Evolutionary conservation across 805 yeast species (phyloP).

Genomic region (Isabelozyma rhagii): DNA sequence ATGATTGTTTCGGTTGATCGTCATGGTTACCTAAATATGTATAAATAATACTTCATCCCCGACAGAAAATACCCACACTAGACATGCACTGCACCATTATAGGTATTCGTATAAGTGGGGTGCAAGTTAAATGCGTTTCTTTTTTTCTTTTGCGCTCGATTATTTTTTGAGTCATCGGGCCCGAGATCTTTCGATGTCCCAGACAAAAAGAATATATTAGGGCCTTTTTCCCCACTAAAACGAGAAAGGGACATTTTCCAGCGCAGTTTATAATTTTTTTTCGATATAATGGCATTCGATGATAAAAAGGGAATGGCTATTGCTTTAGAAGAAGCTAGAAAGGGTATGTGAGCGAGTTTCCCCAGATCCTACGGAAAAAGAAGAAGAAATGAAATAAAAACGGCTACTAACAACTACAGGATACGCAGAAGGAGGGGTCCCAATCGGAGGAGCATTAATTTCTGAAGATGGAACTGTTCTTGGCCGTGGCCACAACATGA

Average conservation of each 20-base stretch:
- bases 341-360: conserved; percentile 37
- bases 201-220: not conserved
- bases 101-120: no score
- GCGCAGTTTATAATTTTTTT: no score
- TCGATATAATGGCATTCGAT: conserved; percentile 47
- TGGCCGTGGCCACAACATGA: conserved; percentile 87
- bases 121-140: no score
- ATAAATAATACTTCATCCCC: conserved; percentile 26
- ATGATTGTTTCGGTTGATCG: conserved; percentile 67
- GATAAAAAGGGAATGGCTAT: conserved; percentile 64
- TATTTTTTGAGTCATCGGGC: not conserved
- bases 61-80: no score
- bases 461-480: conserved; percentile 74
- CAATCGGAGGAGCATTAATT: conserved; percentile 77
- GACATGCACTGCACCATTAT: no score
- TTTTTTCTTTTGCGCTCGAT: not conserved
- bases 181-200: not conserved
- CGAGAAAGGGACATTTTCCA: not conserved
- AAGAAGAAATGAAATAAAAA: not conserved
- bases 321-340: conserved; percentile 69
- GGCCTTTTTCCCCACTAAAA: not conserved
- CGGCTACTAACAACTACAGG: conserved; percentile 32
- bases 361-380: not conserved
- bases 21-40: conserved; percentile 62
- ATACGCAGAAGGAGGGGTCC: conserved; percentile 83